Evolutionary conservation across 768 basidiomycete species (phyloP).

Genomic region (Leucocoprinus birnbaumii): DNA sequence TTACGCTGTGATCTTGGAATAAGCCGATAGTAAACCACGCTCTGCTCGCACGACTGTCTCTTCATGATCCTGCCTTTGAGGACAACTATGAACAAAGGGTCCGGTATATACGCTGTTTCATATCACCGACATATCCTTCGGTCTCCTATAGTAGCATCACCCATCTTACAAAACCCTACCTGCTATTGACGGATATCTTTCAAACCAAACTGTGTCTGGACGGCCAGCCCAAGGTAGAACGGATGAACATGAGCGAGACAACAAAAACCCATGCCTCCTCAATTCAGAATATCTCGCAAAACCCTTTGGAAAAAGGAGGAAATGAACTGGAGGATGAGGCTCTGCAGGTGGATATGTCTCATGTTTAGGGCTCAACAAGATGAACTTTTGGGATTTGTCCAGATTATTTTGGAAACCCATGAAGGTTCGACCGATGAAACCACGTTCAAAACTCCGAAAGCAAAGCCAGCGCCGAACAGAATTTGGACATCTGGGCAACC

Average conservation of each 20-base stretch:
- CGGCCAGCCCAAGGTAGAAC: background rate
- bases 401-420: slow-evolving; percentile 2
- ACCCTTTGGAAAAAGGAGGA: background rate
- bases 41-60: background rate
- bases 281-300: background rate
- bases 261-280: background rate
- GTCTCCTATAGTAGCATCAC: too few relatives aligned
- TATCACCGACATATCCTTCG: background rate
- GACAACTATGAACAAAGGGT: background rate
- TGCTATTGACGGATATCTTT: too few relatives aligned
- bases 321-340: slow-evolving; percentile 3
- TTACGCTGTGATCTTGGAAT: too few relatives aligned
- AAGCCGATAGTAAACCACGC: background rate
- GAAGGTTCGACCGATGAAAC: slow-evolving; percentile 3
- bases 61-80: background rate
- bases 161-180: too few relatives aligned
- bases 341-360: background rate
- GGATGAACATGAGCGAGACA: background rate
- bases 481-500: slow-evolving; percentile 12
- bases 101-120: background rate
- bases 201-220: too few relatives aligned
- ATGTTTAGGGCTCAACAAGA: background rate
- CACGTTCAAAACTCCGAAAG: background rate
- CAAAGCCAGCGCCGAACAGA: slow-evolving; percentile 1
- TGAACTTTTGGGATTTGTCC: background rate